phyloP scores from a whole-genome alignment of 495 filamentous ascomycete genomes.

The Symbiotaphrina buchneri region DNA sequence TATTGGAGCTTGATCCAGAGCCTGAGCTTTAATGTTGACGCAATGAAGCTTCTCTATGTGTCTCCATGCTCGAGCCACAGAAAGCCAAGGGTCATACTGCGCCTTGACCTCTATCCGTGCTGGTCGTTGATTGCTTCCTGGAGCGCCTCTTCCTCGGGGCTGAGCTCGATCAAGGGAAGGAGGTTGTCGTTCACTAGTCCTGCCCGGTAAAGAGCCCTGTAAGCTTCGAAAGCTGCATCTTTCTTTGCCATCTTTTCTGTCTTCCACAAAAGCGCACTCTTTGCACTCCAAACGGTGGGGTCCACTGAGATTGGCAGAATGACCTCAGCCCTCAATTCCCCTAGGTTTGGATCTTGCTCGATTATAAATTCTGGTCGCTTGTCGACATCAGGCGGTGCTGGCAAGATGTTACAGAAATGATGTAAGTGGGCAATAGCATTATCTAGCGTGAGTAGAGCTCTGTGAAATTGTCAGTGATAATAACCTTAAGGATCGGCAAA shows the following conservation, averaged over 20 bases:
- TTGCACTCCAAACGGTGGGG: conserved; percentile 28
- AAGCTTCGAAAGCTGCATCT: conserved; percentile 73
- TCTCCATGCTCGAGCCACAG: conserved; percentile 31
- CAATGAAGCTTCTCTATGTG: conserved; percentile 12
- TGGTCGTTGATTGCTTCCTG: conserved; percentile 14
- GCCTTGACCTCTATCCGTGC: conserved; percentile 27
- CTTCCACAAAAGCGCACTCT: conserved; percentile 31
- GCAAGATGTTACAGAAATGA: conserved; percentile 56
- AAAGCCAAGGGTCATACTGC: conserved; percentile 42
- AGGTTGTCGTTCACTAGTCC: conserved; percentile 63
- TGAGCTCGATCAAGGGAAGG: conserved; percentile 28
- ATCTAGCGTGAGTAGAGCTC: conserved; percentile 50
- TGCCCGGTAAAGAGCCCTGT: conserved; percentile 40
- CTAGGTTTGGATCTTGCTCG: not conserved
- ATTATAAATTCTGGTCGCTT: conserved; percentile 25
- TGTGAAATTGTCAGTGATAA: conserved; percentile 10
- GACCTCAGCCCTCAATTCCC: conserved; percentile 28
- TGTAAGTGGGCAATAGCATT: conserved; percentile 53
- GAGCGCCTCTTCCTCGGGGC: conserved; percentile 15
- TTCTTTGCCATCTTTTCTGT: conserved; percentile 56
- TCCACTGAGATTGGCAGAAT: conserved; percentile 51
- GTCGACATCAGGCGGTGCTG: conserved; percentile 29
- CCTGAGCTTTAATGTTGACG: conserved; percentile 12
- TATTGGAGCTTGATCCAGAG: conserved; percentile 8
- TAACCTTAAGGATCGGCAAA: conserved; percentile 1